Conservation (phyloP, 768 basidiomycete genomes). For the Hericium coralloides region DNA sequence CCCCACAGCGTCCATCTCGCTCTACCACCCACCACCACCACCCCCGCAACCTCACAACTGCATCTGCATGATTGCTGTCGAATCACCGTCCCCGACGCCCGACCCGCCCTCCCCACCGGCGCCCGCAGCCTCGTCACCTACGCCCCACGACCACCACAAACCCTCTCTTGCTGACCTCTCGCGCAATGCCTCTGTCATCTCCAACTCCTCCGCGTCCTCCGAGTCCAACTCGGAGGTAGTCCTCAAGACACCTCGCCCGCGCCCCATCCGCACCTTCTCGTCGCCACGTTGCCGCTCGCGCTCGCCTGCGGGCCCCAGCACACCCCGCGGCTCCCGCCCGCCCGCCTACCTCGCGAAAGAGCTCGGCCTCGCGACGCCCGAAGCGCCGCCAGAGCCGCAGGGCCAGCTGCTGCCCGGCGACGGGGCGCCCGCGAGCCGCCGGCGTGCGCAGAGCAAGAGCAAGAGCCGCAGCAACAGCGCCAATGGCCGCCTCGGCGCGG, state of each 20-base stretch:
- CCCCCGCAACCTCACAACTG: neutral
- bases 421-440: conserved; percentile 18
- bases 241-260: conserved; percentile 29
- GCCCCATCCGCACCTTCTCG: conserved; percentile 54
- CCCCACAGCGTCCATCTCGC: neutral
- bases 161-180: conserved; percentile 55
- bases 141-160: neutral
- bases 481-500: conserved; percentile 35
- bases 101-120: too few relatives aligned
- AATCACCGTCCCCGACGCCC: neutral
- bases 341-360: conserved; percentile 55
- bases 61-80: neutral
- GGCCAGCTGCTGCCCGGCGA: neutral
- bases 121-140: conserved; percentile 20
- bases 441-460: conserved; percentile 25
- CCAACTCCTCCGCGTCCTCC: conserved; percentile 48
- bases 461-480: conserved; percentile 38
- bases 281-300: conserved; percentile 48
- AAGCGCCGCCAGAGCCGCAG: conserved; percentile 14
- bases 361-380: conserved; percentile 29
- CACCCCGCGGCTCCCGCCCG: conserved; percentile 28
- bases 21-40: neutral
- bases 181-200: conserved; percentile 72
- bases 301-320: conserved; percentile 38
- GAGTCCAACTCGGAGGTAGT: conserved; percentile 34